Evolutionary conservation across 2,329 filamentous ascomycete species (phyloP), one percentile per base, ranked within the genome.

Genomic region (Fusarium zealandicum): DNA sequence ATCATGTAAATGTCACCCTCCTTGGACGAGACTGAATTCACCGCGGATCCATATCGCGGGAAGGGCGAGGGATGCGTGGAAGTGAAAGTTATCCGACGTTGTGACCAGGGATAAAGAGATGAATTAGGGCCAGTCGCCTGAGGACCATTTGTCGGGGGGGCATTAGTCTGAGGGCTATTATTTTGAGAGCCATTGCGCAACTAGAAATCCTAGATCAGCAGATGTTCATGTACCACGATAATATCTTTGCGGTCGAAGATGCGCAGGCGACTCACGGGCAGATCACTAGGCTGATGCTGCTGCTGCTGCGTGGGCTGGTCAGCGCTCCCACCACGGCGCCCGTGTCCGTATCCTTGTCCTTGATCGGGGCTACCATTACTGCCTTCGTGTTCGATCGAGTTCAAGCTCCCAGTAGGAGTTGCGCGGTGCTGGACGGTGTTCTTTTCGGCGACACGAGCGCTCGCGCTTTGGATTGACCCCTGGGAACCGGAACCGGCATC

Each of bases 1-100:
- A 99, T 98, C 70, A 99, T 83, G 70, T 98, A 99, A 51, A 99
- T 90, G 67, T 96, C 92, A 54, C 96, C 96, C 75, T 99, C 95
- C 76, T 98, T 98, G 32, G 93, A 97, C 18, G 93, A 90, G 13
- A 89, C 82, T 1, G 92, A 85, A 73, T 99, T 99, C 72, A 97
- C 93, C 6, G 96, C 95, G 44, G 96, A 92, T 71, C 95, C 95
- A 82, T 99, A 99, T 72, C 95, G 87, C 12, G 95, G 95, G 67
- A 99, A 99, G 0, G 95, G 95, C 64, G 91, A 93, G 10, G 88
- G 84, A 69, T 92, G 88, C 3, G 88, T 84, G 5, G 91, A 87
- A 13, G 90, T 90, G 73, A 96, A 96, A 61, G 90, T 93, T 46
- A 99, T 76, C 50, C 90, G 87, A 55, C 92, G 87, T 72, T 96